Evolutionary conservation across 1,284 basidiomycete genomes (phyloP).

Genomic region (Entoloma clypeatum): DNA sequence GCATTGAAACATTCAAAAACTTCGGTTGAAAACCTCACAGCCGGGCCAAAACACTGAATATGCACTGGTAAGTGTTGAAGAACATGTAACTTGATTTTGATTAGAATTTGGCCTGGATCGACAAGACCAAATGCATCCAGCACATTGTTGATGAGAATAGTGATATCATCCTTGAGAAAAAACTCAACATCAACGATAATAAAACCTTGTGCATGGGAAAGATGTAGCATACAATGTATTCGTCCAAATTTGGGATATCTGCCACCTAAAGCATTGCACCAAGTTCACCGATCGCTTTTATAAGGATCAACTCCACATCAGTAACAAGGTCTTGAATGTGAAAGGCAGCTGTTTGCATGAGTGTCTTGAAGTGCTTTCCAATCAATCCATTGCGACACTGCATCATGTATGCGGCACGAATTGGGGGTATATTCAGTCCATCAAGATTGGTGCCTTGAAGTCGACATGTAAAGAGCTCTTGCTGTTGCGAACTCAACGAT

Average conservation of each 20-base stretch:
- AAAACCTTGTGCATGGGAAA: not conserved
- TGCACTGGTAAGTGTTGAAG: conserved; percentile 27
- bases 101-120: conserved; percentile 27
- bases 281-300: conserved; percentile 6
- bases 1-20: conserved; percentile 37
- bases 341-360: conserved; percentile 3
- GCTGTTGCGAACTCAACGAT: not conserved
- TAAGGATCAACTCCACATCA: not conserved
- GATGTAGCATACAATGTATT: conserved; percentile 24
- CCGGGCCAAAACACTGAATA: not conserved
- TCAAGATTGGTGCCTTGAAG: conserved; percentile 3
- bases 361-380: conserved; percentile 10
- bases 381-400: conserved; percentile 10
- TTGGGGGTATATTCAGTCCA: conserved; percentile 3
- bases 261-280: conserved; percentile 6
- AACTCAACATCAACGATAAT: conserved; percentile 29
- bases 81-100: conserved; percentile 36
- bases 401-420: conserved; percentile 6
- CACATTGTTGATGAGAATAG: conserved; percentile 28
- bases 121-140: conserved; percentile 27
- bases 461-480: not conserved
- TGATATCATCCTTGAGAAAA: conserved; percentile 33
- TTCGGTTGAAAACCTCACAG: conserved; percentile 28
- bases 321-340: conserved; percentile 8
- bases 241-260: conserved; percentile 29